Percentiles rank a stretch among this genome's conserved stretches.
Conservation (phyloP, 2,329 filamentous ascomycete genomes). For the Basipetospora chlamydospora region DNA sequence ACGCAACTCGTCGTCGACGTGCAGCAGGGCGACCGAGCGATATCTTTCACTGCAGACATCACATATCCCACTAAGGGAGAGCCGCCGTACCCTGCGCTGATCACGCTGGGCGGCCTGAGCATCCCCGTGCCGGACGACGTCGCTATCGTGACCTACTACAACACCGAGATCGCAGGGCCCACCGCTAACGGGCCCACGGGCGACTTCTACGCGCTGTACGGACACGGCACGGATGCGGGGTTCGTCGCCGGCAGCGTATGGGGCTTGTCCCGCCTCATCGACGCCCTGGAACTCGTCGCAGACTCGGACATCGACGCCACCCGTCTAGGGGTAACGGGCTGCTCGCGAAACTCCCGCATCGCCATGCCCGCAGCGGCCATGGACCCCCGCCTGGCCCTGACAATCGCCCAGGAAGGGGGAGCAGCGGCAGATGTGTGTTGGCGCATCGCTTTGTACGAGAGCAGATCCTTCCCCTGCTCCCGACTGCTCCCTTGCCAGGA, state of each 20-base stretch:
- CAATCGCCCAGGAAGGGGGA: slow-evolving; percentile 48
- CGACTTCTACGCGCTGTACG: slow-evolving; percentile 45
- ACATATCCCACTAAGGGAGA: too few species aligned
- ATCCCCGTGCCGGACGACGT: slow-evolving; percentile 40
- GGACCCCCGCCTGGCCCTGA: slow-evolving; percentile 42
- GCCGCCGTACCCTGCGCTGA: too few species aligned
- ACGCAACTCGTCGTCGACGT: too few species aligned
- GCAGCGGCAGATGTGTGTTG: slow-evolving; percentile 47
- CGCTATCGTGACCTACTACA: slow-evolving; percentile 43
- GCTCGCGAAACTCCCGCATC: slow-evolving; percentile 50
- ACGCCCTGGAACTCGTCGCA: slow-evolving; percentile 38
- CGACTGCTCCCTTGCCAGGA: too few species aligned
- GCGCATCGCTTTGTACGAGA: slow-evolving; percentile 37
- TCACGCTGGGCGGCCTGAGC: slow-evolving; percentile 37
- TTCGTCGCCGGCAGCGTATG: slow-evolving; percentile 49
- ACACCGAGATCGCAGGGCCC: slow-evolving; percentile 42
- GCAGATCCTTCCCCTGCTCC: too few species aligned
- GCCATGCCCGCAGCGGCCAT: slow-evolving; percentile 46
- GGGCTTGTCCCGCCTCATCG: slow-evolving; percentile 45
- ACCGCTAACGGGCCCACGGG: slow-evolving; percentile 39
- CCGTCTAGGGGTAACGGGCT: slow-evolving; percentile 43
- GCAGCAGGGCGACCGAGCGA: too few species aligned
- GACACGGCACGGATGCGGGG: slow-evolving; percentile 36
- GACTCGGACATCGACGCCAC: slow-evolving; percentile 33
- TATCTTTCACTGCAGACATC: too few species aligned